These are phyloP conservation scores for Dendrobium huoshanense DNA, from an alignment of 106 monocot genomes.

Conservation along the genomic window DNA sequence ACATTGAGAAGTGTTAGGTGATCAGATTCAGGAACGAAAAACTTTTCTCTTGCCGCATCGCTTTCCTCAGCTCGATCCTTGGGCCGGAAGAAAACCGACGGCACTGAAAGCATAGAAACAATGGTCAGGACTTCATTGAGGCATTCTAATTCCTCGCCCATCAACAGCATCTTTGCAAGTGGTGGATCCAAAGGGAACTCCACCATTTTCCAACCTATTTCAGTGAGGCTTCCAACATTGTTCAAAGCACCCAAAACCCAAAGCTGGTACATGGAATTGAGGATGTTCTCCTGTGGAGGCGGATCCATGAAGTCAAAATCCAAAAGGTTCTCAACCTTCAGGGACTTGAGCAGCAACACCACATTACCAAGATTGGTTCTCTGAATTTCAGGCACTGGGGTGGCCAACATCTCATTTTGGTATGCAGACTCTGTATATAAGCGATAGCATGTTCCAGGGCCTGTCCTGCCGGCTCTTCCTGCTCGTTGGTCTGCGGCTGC, in stretches of 20 bases:
- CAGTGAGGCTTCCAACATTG: conserved; percentile 78
- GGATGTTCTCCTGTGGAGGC: conserved; percentile 93
- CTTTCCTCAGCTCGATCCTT: conserved; percentile 93
- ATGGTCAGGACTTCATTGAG: conserved; percentile 81
- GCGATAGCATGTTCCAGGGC: conserved; percentile 95
- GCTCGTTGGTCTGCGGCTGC: conserved; percentile 94
- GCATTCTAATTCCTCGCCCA: conserved; percentile 77
- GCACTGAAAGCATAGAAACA: conserved; percentile 97
- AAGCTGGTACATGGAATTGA: conserved; percentile 96
- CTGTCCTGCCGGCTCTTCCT: conserved; percentile 88
- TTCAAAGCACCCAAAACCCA: conserved; percentile 96
- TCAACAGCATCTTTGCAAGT: conserved; percentile 91
- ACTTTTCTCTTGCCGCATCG: conserved; percentile 94
- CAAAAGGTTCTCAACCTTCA: conserved; percentile 78
- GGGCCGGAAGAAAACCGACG: conserved; percentile 89
- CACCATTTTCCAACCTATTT: conserved; percentile 96
- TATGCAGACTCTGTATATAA: conserved; percentile 86
- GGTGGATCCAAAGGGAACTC: conserved; percentile 97
- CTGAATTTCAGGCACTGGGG: conserved; percentile 88
- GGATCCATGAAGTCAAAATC: conserved; percentile 99
- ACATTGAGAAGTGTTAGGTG: conserved; percentile 90
- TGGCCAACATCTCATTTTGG: conserved; percentile 90
- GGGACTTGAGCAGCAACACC: conserved; percentile 76
- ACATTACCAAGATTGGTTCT: conserved; percentile 93
- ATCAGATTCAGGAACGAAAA: conserved; percentile 97